These are phyloP conservation scores for Fusarium praegraminearum DNA, from an alignment of 2,329 filamentous ascomycete species.

Conservation along the genomic window DNA sequence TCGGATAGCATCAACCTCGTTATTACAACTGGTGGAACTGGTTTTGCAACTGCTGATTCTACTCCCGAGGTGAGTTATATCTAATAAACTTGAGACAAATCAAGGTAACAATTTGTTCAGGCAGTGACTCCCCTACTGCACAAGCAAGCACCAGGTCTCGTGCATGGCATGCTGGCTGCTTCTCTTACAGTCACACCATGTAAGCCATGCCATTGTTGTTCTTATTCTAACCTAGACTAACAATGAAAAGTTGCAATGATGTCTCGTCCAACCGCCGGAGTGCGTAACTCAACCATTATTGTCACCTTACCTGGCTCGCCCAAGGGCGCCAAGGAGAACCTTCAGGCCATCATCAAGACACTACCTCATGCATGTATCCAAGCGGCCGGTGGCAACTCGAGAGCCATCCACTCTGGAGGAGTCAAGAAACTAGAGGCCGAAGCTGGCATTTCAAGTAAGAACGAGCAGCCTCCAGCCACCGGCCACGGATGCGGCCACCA, in stretches of 20 bases:
- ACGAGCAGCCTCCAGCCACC: constrained; percentile 49
- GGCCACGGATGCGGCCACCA: constrained; percentile 64
- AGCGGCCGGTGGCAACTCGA: constrained; percentile 84
- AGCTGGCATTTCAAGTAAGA: constrained; percentile 69
- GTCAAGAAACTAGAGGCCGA: constrained; percentile 86
- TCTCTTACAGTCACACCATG: constrained; percentile 91
- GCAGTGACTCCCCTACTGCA: constrained; percentile 84
- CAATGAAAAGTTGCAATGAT: constrained; percentile 85
- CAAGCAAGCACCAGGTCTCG: constrained; percentile 86
- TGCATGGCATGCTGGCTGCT: constrained; percentile 93
- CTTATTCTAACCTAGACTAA: constrained; percentile 10
- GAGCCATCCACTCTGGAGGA: constrained; percentile 82
- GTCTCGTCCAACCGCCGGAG: constrained; percentile 91
- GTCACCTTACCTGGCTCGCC: constrained; percentile 93
- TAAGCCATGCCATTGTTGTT: constrained; percentile 60
- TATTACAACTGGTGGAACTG: constrained; percentile 91
- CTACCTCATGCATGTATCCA: constrained; percentile 95
- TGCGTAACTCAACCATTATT: constrained; percentile 83
- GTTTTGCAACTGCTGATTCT: constrained; percentile 85
- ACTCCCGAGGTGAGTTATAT: constrained; percentile 80
- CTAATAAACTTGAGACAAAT: neutral
- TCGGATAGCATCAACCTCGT: constrained; percentile 77
- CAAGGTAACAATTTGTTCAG: constrained; percentile 46
- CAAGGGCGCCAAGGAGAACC: constrained; percentile 93
- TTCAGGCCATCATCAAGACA: constrained; percentile 88